phyloP scores from a whole-genome alignment of 2,329 filamentous ascomycete species.

The Lachnellula occidentalis region DNA sequence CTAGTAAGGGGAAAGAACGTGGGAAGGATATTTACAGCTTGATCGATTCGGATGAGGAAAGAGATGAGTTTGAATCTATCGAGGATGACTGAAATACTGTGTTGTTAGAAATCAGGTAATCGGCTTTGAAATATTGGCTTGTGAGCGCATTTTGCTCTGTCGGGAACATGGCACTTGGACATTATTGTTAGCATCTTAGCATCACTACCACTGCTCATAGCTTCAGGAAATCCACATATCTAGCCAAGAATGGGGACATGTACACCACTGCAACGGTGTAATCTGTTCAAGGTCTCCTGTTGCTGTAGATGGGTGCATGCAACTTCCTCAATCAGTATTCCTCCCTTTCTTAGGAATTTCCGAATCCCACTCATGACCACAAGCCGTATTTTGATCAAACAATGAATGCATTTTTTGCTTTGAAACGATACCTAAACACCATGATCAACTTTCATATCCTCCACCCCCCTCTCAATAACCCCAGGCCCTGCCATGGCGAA shows the following conservation, averaged over 20 bases:
- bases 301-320: too few species aligned
- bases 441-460: constrained; percentile 26
- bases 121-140: neutral
- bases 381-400: neutral
- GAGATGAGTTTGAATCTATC: constrained; percentile 17
- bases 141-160: neutral
- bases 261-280: too few species aligned
- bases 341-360: too few species aligned
- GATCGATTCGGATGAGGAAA: constrained; percentile 7
- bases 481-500: constrained; percentile 37
- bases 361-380: too few species aligned
- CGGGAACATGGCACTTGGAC: neutral
- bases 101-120: neutral
- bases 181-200: neutral
- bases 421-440: neutral
- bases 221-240: too few species aligned
- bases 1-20: neutral
- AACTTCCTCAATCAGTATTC: too few species aligned
- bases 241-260: too few species aligned
- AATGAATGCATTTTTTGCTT: neutral
- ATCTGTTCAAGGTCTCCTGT: too few species aligned
- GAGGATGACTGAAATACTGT: constrained; percentile 16
- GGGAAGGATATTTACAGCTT: constrained; percentile 2
- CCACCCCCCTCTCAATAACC: constrained; percentile 28
- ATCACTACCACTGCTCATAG: too few species aligned